Base-by-base conservation (phyloP, 108 stramenopile genomes). In the Cyclotella distinguenda region DNA sequence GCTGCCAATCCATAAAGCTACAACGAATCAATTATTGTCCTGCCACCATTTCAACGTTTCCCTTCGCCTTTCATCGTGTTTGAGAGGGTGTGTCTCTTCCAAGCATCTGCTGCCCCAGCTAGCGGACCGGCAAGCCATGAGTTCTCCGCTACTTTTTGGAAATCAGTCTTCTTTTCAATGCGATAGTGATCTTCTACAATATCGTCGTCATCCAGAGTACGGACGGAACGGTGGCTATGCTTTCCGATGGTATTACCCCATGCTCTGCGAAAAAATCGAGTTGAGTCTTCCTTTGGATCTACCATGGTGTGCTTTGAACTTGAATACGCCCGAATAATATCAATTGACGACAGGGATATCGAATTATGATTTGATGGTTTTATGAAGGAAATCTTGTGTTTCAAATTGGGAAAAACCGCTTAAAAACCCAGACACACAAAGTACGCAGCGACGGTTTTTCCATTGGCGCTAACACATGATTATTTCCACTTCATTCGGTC, bases 81-180 rank as follows among this genome's bases (percentile, higher is more conserved):
- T 45, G 44, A 9, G n/a, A 45, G 13, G 13, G 52, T 34, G 52
- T 31, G 6, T 5, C 30, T 10, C n/a, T 32, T 54, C 35, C 35
- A 34, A 34, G 35, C 30, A 54, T 33, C 4, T 15, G 52, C 35
- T 16, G 52, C 52, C 15, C 52, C 52, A 54, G 52, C 52, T 2
- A 54, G 52, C n/a, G 52, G 52, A 19, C 52, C 52, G 16, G 52
- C 52, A 34, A 54, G 52, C 52, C 52, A 54, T 9, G 52, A 54
- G 32, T 33, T n/a, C 16, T 54, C 35, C 35, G 52, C 22, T 15
- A 33, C 52, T 16, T 33, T 8, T 54, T 16, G 52, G 25, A 54
- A 54, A 16, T 54, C 18, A 54, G 52, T 34, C 52, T 54, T 54
- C 11, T 54, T 6, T 6, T 54, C 52, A 34, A n/a, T 16, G 8